Base-by-base conservation (phyloP, 108 stramenopile genomes). In the Nitzschia palea region DNA sequence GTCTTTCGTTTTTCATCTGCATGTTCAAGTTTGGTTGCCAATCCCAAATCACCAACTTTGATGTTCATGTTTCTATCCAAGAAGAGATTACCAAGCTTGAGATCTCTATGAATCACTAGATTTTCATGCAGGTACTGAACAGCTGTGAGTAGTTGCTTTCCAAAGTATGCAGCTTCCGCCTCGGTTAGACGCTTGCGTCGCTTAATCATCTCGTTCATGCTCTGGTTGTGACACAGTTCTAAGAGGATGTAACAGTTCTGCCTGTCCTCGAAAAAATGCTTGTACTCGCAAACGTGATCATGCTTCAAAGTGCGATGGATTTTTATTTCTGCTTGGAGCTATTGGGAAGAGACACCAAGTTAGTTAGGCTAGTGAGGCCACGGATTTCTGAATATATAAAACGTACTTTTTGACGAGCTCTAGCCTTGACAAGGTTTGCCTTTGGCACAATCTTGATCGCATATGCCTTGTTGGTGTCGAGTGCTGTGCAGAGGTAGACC, bases 261-360 rank as follows among this genome's bases (percentile, higher is more conserved):
- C 22, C 85, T 74, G 76, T 99, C 98, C 70, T 99, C 98, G 59
- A 99, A 99, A 78, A 95, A 98, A 76, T 96, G 95, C 61, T 98
- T 96, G 82, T 97, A 98, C 34, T 94, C 86, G 25, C 97, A 97
- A 50, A 99, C 81, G 47, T 95, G 68, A 17, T 74, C 66, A 69
- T 99, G 98, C 60, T 93, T 91, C 60, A 99, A 83, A 8, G 85
- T 83, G 2, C 97, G 88, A 73, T 99, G 98, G 56, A 99, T 97
- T 62, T 95, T 96, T 77, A 99, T 98, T 73, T 99, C 98, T 31
- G 95, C 90, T 84, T 97, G 93, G n/a, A 99, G 88, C 95, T 98
- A 53, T 31, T 27, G 2, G 22, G 48, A 50, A 44, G 27, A 44
- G 42, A 34, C 26, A 30, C n/a, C 59, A 65, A 34, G 12, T 45